Evolutionary conservation across 495 filamentous ascomycete genomes (phyloP).

Genomic region (Annulohypoxylon stygium): DNA sequence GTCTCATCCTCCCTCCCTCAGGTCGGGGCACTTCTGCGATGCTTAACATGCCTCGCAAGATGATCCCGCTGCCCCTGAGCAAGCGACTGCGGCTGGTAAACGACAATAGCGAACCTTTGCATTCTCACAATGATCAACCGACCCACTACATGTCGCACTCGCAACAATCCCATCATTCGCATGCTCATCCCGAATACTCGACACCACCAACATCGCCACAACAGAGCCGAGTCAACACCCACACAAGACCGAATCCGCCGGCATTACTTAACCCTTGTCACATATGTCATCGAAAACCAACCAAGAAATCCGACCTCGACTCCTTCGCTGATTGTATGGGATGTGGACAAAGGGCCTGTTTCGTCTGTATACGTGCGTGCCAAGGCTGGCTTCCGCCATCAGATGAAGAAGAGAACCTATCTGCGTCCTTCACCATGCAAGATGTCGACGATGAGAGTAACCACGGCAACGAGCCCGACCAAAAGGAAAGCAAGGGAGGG

Average conservation of each 20-base stretch:
- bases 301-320: conserved; percentile 63
- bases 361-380: conserved; percentile 62
- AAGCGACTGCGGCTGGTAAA: conserved; percentile 51
- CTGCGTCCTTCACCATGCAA: conserved; percentile 56
- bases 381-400: conserved; percentile 53
- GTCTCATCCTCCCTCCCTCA: conserved; percentile 27
- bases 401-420: conserved; percentile 36
- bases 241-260: conserved; percentile 25
- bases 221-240: conserved; percentile 21
- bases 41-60: conserved; percentile 46
- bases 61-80: conserved; percentile 51
- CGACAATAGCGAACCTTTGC: conserved; percentile 31
- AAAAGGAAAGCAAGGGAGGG: conserved; percentile 36
- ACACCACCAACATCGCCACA: conserved; percentile 29
- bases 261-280: conserved; percentile 59
- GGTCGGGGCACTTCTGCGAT: conserved; percentile 29
- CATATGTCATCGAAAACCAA: conserved; percentile 63
- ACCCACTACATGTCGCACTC: conserved; percentile 24
- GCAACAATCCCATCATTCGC: conserved; percentile 43
- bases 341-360: conserved; percentile 62
- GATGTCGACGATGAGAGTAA: conserved; percentile 51
- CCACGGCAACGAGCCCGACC: background rate
- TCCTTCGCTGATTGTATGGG: conserved; percentile 62
- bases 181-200: conserved; percentile 48
- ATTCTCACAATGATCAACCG: conserved; percentile 21